phyloP scores from a whole-genome alignment of 108 stramenopile species.

The Heterococcus sp. region DNA sequence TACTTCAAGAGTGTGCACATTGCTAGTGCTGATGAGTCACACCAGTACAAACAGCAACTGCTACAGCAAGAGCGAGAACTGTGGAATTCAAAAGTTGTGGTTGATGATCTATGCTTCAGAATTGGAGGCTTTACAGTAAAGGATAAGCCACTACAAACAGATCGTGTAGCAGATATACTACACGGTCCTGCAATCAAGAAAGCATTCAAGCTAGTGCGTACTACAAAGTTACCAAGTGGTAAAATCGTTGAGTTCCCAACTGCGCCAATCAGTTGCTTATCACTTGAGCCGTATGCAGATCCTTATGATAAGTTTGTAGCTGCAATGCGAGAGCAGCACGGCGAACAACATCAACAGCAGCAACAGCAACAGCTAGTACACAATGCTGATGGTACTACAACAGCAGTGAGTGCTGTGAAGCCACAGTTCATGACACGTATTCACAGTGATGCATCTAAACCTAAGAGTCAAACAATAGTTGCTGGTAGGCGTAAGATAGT shows the following conservation, averaged over 20 bases:
- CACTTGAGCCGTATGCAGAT: slow-evolving; percentile 28
- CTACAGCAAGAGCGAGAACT: slow-evolving; percentile 10
- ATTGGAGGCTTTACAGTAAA: slow-evolving; percentile 53
- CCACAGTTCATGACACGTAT: slow-evolving; percentile 24
- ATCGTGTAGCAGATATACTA: slow-evolving; percentile 46
- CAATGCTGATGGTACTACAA: slow-evolving; percentile 6
- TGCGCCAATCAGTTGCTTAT: slow-evolving; percentile 32
- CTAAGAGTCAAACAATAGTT: not conserved
- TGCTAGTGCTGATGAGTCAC: slow-evolving; percentile 42
- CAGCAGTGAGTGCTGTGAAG: slow-evolving; percentile 9
- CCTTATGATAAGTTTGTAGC: slow-evolving; percentile 38
- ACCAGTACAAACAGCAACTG: slow-evolving; percentile 18
- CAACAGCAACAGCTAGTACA: too few relatives aligned
- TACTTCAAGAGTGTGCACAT: slow-evolving; percentile 58
- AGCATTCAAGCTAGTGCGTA: slow-evolving; percentile 45
- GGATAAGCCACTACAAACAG: slow-evolving; percentile 47
- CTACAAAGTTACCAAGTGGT: slow-evolving; percentile 48
- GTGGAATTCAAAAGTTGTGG: slow-evolving; percentile 50
- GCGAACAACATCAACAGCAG: slow-evolving; percentile 32
- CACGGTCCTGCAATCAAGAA: slow-evolving; percentile 10
- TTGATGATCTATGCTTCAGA: slow-evolving; percentile 51
- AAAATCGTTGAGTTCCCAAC: slow-evolving; percentile 20
- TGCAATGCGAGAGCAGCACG: not conserved
- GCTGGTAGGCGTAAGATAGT: not conserved
- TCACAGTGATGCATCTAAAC: slow-evolving; percentile 43